phyloP scores from a whole-genome alignment of 2,329 filamentous ascomycete genomes.

The Cadophora sp. region DNA sequence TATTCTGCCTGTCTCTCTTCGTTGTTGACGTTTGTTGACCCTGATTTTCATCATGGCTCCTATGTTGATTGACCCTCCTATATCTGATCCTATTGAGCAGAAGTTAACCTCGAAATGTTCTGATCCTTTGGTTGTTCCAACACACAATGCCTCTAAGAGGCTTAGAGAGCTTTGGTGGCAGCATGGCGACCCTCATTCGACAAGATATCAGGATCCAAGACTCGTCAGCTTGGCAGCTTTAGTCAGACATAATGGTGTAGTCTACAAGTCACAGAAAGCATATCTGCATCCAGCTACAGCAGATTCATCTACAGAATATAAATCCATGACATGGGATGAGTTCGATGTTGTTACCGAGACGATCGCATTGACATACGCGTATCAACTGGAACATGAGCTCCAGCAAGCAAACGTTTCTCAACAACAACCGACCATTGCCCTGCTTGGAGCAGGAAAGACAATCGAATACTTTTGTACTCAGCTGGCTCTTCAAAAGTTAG shows the following conservation, averaged over 20 bases:
- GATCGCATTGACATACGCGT: constrained; percentile 38
- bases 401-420: constrained; percentile 33
- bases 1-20: background rate
- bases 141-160: constrained; percentile 35
- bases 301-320: constrained; percentile 32
- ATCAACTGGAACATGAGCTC: constrained; percentile 36
- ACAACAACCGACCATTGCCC: constrained; percentile 42
- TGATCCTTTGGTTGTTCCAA: constrained; percentile 40
- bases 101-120: constrained; percentile 34
- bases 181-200: constrained; percentile 44
- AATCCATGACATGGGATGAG: constrained; percentile 40
- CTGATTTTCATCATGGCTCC: constrained; percentile 30
- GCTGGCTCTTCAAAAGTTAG: constrained; percentile 43
- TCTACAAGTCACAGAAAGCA: constrained; percentile 37
- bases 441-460: constrained; percentile 41
- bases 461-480: constrained; percentile 43
- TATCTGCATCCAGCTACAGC: constrained; percentile 39
- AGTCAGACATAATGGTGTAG: constrained; percentile 38
- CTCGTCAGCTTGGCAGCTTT: constrained; percentile 42
- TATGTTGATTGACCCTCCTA: constrained; percentile 31
- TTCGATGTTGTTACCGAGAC: constrained; percentile 39
- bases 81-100: background rate
- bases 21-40: background rate
- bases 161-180: constrained; percentile 42
- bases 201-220: constrained; percentile 40